phyloP scores from a whole-genome alignment of 2,329 filamentous ascomycete genomes.

The Botryotinia globosa region DNA sequence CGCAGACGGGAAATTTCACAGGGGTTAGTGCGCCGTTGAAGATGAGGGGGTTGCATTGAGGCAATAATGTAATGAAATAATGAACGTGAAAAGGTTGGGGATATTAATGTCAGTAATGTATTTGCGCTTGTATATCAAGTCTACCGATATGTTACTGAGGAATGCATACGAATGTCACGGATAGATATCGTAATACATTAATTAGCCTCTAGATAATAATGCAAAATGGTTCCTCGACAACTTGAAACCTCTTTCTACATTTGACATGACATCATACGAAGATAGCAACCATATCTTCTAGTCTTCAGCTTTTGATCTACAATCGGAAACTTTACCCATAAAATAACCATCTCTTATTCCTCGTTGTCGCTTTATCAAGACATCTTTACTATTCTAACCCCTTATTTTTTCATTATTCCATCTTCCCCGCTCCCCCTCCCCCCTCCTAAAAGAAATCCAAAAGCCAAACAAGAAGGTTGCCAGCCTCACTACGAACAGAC shows the following conservation, averaged over 20 bases:
- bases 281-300: background rate
- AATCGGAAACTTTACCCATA: background rate
- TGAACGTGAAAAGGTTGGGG: background rate
- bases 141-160: background rate
- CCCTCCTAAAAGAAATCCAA: background rate
- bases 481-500: background rate
- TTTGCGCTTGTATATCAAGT: background rate
- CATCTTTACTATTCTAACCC: background rate
- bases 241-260: background rate
- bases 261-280: background rate
- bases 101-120: background rate
- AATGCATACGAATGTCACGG: background rate
- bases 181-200: background rate
- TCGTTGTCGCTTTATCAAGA: background rate
- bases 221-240: background rate
- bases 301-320: background rate
- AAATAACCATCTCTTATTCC: background rate
- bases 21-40: slow-evolving; percentile 24
- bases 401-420: background rate
- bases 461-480: background rate
- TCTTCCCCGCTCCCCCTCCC: background rate
- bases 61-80: background rate
- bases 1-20: slow-evolving; percentile 32
- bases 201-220: background rate
- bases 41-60: slow-evolving; percentile 10